Conservation (phyloP, 768 basidiomycete species). For the Phanerodontia chrysosporium region DNA sequence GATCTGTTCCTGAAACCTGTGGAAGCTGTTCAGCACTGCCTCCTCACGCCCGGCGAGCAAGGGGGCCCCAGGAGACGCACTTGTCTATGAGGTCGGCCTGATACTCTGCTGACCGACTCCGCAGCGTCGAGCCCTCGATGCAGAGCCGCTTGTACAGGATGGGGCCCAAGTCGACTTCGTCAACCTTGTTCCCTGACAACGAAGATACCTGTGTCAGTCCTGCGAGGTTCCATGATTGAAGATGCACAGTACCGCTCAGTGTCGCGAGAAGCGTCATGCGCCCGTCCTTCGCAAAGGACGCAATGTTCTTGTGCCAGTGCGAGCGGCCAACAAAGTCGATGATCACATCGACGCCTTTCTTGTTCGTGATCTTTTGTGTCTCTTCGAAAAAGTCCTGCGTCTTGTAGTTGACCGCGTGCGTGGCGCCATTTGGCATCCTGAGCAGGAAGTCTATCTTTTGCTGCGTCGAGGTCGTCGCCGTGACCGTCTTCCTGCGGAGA, state of each 20-base stretch:
- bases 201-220: neutral
- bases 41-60: too few relatives aligned
- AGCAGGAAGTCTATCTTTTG: constrained; percentile 80
- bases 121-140: constrained; percentile 85
- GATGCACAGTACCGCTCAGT: constrained; percentile 53
- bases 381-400: constrained; percentile 75
- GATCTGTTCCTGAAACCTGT: constrained; percentile 52
- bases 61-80: constrained; percentile 36
- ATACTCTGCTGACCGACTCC: constrained; percentile 70
- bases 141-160: constrained; percentile 82
- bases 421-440: constrained; percentile 61
- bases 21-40: neutral
- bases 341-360: constrained; percentile 75
- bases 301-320: constrained; percentile 73
- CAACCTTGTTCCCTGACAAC: constrained; percentile 4
- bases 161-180: constrained; percentile 48
- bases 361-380: constrained; percentile 62
- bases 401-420: constrained; percentile 81
- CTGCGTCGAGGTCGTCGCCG: constrained; percentile 80
- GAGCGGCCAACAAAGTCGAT: constrained; percentile 80
- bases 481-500: constrained; percentile 58
- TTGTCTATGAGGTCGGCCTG: constrained; percentile 66
- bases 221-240: constrained; percentile 20
- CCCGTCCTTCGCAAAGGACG: constrained; percentile 65
- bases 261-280: constrained; percentile 66